Percentiles rank a stretch among this genome's conserved stretches.
phyloP scores from a whole-genome alignment of 1,139 yeast genomes.

The Pichia cactophila region DNA sequence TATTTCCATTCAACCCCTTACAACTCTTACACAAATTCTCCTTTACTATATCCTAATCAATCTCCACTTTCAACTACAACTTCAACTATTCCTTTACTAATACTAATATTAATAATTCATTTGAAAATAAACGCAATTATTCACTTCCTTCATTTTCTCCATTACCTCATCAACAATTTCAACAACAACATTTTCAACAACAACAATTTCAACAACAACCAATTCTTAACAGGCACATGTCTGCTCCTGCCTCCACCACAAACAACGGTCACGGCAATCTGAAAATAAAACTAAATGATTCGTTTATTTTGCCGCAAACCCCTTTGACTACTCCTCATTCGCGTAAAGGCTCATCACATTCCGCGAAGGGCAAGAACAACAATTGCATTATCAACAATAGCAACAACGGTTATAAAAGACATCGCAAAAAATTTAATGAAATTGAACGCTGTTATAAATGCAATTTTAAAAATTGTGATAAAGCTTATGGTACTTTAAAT shows the following conservation, averaged over 20 bases:
- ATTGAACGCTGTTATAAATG: constrained; percentile 62
- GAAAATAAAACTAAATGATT: too few relatives aligned
- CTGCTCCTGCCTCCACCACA: not conserved
- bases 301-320: not conserved
- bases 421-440: constrained; percentile 63
- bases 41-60: too few relatives aligned
- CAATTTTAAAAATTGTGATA: constrained; percentile 51
- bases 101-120: too few relatives aligned
- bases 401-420: constrained; percentile 33
- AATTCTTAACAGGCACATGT: not conserved
- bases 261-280: too few relatives aligned
- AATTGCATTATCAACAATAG: too few relatives aligned
- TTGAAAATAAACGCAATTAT: not conserved
- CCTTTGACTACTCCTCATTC: too few relatives aligned
- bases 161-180: too few relatives aligned
- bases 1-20: not conserved
- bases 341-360: too few relatives aligned
- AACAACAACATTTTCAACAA: too few relatives aligned
- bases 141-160: not conserved
- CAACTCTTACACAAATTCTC: not conserved
- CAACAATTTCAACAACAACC: not conserved
- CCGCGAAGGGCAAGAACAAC: too few relatives aligned
- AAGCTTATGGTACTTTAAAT: constrained; percentile 70
- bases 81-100: not conserved
- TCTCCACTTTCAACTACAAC: not conserved